These are phyloP conservation scores for Xylaria bambusicola DNA, from an alignment of 495 filamentous ascomycete genomes.

Conservation along the genomic window DNA sequence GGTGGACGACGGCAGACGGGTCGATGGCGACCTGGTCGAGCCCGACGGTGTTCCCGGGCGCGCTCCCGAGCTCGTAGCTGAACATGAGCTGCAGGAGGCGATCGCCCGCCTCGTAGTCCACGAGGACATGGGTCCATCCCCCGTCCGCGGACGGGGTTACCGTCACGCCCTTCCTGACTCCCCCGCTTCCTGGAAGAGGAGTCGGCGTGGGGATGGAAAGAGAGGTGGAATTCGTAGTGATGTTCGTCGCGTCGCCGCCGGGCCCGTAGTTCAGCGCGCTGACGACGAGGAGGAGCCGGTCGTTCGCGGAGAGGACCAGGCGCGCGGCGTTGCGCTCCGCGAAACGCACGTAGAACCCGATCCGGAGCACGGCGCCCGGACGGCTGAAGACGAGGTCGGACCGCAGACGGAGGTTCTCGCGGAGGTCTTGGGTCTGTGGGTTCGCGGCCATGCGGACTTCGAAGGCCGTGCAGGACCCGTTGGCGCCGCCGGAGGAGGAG, in stretches of 20 bases:
- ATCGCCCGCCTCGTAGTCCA: slow-evolving; percentile 13
- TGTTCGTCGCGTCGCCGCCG: neutral
- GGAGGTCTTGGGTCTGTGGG: slow-evolving; percentile 26
- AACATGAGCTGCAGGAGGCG: slow-evolving; percentile 16
- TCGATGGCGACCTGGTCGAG: slow-evolving; percentile 14
- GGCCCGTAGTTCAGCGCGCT: slow-evolving; percentile 18
- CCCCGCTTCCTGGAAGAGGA: neutral
- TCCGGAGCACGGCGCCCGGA: slow-evolving; percentile 16
- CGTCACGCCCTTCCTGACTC: neutral
- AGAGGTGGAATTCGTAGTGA: too few relatives aligned
- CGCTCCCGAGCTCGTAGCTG: slow-evolving; percentile 6
- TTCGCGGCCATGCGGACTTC: slow-evolving; percentile 26
- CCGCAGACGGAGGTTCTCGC: slow-evolving; percentile 27
- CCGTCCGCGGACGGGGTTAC: neutral
- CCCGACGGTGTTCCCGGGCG: slow-evolving; percentile 13
- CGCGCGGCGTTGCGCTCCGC: slow-evolving; percentile 14
- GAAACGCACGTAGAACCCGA: slow-evolving; percentile 29
- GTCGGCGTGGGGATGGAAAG: too few relatives aligned
- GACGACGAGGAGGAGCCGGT: slow-evolving; percentile 7
- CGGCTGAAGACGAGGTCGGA: slow-evolving; percentile 25
- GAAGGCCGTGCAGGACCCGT: slow-evolving; percentile 29
- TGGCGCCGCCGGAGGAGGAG: too few relatives aligned
- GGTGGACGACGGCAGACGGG: neutral
- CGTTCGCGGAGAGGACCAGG: slow-evolving; percentile 25
- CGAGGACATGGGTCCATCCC: slow-evolving; percentile 1